Conservation (phyloP, 495 filamentous ascomycete genomes). For the Xylaria venustula region DNA sequence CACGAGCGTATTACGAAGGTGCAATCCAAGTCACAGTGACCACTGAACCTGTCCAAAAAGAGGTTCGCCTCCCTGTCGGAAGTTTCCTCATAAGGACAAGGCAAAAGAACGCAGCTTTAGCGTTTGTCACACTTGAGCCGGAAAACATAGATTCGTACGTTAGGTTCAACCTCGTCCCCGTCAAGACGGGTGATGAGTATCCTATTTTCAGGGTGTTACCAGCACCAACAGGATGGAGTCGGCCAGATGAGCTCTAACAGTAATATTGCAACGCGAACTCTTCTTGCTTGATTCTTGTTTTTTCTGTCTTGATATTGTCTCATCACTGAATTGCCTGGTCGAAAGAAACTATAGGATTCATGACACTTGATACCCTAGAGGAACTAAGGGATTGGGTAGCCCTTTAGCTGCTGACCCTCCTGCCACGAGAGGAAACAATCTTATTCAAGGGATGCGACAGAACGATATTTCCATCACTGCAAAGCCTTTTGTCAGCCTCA, state of each 20-base stretch:
- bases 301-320: too few relatives aligned
- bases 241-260: conserved; percentile 4
- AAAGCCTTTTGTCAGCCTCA: not conserved
- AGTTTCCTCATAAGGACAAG: conserved; percentile 22
- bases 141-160: conserved; percentile 38
- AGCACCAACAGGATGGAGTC: not conserved
- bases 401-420: too few relatives aligned
- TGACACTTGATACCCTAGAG: too few relatives aligned
- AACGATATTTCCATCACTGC: too few relatives aligned
- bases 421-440: too few relatives aligned
- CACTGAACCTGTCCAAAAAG: conserved; percentile 12
- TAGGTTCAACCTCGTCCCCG: conserved; percentile 29
- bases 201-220: conserved; percentile 28
- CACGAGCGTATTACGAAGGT: conserved; percentile 31
- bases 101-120: conserved; percentile 30
- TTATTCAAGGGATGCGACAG: too few relatives aligned
- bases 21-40: conserved; percentile 32
- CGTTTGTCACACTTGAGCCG: conserved; percentile 32
- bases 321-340: too few relatives aligned
- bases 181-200: conserved; percentile 31
- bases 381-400: too few relatives aligned
- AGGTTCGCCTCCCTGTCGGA: conserved; percentile 24
- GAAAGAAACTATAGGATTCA: too few relatives aligned
- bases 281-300: too few relatives aligned
- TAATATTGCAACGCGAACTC: too few relatives aligned